These are phyloP conservation scores for Aspergillus diversus DNA, from an alignment of 495 filamentous ascomycete genomes.

Conservation along the genomic window DNA sequence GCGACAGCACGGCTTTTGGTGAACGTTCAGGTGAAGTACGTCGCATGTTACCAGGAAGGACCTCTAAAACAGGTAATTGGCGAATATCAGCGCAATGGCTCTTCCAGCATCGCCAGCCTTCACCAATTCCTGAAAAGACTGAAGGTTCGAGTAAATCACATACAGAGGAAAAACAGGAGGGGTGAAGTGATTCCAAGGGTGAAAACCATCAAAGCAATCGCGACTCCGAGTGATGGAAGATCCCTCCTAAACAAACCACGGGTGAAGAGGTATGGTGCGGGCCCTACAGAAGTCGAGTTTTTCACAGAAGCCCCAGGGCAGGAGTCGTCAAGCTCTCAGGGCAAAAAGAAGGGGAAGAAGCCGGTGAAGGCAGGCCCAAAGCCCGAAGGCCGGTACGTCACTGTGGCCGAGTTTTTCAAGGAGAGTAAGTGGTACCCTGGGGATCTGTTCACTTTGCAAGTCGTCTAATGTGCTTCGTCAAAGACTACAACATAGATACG, in stretches of 20 bases:
- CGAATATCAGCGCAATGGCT: conserved; percentile 18
- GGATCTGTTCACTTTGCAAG: neutral
- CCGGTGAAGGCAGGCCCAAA: conserved; percentile 37
- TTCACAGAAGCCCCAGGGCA: conserved; percentile 35
- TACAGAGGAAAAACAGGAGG: conserved; percentile 39
- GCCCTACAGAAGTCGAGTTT: conserved; percentile 52
- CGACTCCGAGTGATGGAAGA: conserved; percentile 40
- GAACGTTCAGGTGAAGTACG: conserved; percentile 58
- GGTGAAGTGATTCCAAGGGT: conserved; percentile 37
- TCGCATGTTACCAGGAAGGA: conserved; percentile 43
- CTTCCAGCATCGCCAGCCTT: conserved; percentile 28
- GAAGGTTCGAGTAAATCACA: conserved; percentile 43
- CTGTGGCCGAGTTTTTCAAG: conserved; percentile 56
- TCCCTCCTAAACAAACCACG: conserved; percentile 35
- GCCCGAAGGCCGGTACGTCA: conserved; percentile 46
- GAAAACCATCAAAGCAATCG: conserved; percentile 54
- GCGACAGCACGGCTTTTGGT: conserved; percentile 66
- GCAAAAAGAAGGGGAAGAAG: conserved; percentile 37
- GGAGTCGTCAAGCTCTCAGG: conserved; percentile 21
- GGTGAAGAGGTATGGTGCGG: conserved; percentile 40
- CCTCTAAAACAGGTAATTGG: conserved; percentile 33
- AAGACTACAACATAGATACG: conserved; percentile 50
- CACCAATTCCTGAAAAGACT: conserved; percentile 51
- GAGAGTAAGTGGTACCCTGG: conserved; percentile 36
- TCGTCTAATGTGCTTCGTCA: conserved; percentile 5